Evolutionary conservation across 495 filamentous ascomycete species (phyloP), one percentile per base, ranked within the genome.

Genomic region (Penicillium samsonianum): DNA sequence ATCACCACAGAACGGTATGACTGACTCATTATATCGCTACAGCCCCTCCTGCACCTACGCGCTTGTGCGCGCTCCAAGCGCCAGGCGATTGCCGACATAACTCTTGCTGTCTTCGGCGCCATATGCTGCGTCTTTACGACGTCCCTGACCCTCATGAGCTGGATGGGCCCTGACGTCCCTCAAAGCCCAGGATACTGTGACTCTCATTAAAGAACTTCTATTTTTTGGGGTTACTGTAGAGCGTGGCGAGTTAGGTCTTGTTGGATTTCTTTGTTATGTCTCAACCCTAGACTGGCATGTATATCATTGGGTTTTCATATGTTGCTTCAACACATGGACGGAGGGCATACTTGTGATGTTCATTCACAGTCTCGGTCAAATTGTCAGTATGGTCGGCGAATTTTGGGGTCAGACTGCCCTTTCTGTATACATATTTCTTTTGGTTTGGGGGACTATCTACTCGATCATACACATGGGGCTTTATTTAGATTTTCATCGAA

Each of bases 41-140:
- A 96, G 91, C 92, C 94, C 35, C 80, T 98, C 62, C 82, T 98
- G 17, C 94, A 98, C 69, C 85, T 87, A 68, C 87, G 80, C 67
- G 92, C 82, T 37, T 90, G 95, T 30, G 87, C 92, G 2, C 83
- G 72, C 43, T 87, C 78, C 22, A 71, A 69, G 41, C 73, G 79
- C 51, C 87, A 90, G 61, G 85, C 82, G 57, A 72, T 83, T 19
- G 78, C 86, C 6, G 92, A 98, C 62, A 79, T 96, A 28, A 64
- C 73, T 0, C 83, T 98, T 17, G 85, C 89, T 63, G 73, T 88
- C 56, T 92, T 98, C 64, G 94, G 94, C 25, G 79, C 90, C 50
- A 72, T 89, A 20, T 89, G 89, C 53, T 98, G 97, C 85, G 81
- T 82, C 9, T 98, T 97, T 70, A 97, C 95, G 0, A 98, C 92